Evolutionary conservation across 257 asterid species (phyloP), one percentile per base, ranked within the genome.

Genomic region (Salvia rosmarinus): DNA sequence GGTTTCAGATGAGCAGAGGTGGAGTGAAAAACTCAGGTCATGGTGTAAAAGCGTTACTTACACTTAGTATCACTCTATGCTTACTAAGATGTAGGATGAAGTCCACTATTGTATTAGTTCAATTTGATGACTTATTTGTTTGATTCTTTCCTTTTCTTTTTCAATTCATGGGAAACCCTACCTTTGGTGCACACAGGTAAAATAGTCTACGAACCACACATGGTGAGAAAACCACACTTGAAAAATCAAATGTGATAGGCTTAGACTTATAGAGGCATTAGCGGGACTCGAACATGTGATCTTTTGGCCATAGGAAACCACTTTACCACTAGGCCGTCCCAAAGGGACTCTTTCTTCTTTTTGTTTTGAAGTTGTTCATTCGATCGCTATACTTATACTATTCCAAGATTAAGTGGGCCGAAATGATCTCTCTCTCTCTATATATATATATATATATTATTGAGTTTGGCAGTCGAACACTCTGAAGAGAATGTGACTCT

Each of bases 71-170:
- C n/a, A n/a, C 19, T 3, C 50, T 21, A 20, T 40, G 60, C 72
- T 4, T 8, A 64, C 64, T 34, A 32, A 34, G 72, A 62, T 65
- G 25, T 57, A 39, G 72, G 78, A 66, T 67, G 66, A 49, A 65
- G 35, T 55, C 28, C 65, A 57, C 59, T 49, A 8, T 39, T 44
- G 43, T 10, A 11, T 21, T 66, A 37, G 40, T 25, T 59, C 12
- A 6, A n/a, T 32, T 21, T 20, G 3, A 23, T 37, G 9, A 43
- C 42, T 30, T n/a, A 37, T 62, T 56, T n/a, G 12, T 2, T 61
- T 37, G 11, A 21, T 54, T 66, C 54, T 37, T 37, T 39, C 30
- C 6, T 10, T 37, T 37, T 10, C 32, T 28, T 28, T 28, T 28
- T 37, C 4, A 34, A 34, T 4, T 6, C n/a, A n/a, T n/a, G n/a